These are phyloP conservation scores for Strobilomyces dryophilus DNA, from an alignment of 768 basidiomycete species.

Conservation along the genomic window DNA sequence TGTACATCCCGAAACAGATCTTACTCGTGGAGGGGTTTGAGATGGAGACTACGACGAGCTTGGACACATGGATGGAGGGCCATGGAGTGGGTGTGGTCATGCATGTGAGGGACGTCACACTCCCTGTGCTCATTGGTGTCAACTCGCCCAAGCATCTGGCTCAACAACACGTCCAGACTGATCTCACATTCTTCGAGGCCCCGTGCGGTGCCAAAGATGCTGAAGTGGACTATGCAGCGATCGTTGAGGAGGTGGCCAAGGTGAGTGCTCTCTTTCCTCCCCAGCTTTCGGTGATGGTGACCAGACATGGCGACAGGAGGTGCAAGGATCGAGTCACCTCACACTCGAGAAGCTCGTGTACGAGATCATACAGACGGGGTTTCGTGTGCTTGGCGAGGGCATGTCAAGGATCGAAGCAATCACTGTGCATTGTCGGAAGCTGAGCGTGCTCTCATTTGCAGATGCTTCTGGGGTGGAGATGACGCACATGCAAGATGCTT, in stretches of 20 bases:
- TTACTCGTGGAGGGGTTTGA: slow-evolving; percentile 44
- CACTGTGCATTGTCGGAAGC: slow-evolving; percentile 60
- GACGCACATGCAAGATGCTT: slow-evolving; percentile 32
- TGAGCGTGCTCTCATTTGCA: slow-evolving; percentile 67
- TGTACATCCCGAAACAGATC: slow-evolving; percentile 46
- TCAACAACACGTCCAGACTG: slow-evolving; percentile 59
- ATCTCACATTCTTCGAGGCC: slow-evolving; percentile 43
- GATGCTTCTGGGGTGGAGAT: slow-evolving; percentile 59
- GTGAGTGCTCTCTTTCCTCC: slow-evolving; percentile 5
- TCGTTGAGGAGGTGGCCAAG: slow-evolving; percentile 33
- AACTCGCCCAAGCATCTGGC: slow-evolving; percentile 64
- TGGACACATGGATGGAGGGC: background rate
- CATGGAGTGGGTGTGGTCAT: slow-evolving; percentile 25
- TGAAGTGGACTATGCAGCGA: slow-evolving; percentile 33
- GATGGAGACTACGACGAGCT: slow-evolving; percentile 34
- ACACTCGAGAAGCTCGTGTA: slow-evolving; percentile 30
- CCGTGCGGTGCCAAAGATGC: slow-evolving; percentile 4
- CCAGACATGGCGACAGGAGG: background rate
- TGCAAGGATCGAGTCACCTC: slow-evolving; percentile 13
- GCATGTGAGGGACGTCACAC: slow-evolving; percentile 42
- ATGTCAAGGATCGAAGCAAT: slow-evolving; percentile 36
- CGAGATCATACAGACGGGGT: slow-evolving; percentile 47
- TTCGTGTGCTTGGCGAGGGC: slow-evolving; percentile 53
- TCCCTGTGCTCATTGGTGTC: slow-evolving; percentile 63
- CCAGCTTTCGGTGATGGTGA: too few relatives aligned